Evolutionary conservation across 306 rosid genomes (phyloP), one percentile per base, ranked within the genome.

Genomic region (Acacia acuminata): DNA sequence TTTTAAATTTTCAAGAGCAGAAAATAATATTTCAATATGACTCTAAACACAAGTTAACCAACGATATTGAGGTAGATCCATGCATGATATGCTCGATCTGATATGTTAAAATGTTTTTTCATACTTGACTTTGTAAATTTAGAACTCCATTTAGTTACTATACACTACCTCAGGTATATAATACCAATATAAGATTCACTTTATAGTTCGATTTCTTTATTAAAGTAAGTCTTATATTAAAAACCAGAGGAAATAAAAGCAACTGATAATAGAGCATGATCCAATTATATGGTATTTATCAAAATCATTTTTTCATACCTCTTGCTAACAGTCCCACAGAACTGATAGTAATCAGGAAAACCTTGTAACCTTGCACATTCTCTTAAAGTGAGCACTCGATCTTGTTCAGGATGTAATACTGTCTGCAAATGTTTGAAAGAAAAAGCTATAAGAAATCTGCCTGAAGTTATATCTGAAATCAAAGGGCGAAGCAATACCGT

Each of bases 361-460:
- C 99, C 99, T 82, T 92, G 99, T 85, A 96, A 80, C 84, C 99
- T 89, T 66, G 99, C 98, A 80, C 74, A 87, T 89, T 96, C 99
- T 82, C 98, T 86, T 22, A 94, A 1, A 10, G 93, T 89, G 48
- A 96, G 94, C 74, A 84, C 22, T 58, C 98, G 87, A 69, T 96
- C 99, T 83, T 96, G 99, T 82, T 91, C 97, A 14, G 98, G 99
- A 79, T 96, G 99, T 60, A 96, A 81, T 55, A 87, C 69, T 68
- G 61, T 79, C 99, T 96, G 32, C 82, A 90, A 65, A 76, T 81
- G 76, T 78, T 81, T 65, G 17, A 77, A n/a, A n/a, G n/a, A n/a
- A 34, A 42, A 71, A 73, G 61, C 61, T 79, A 63, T 72, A 42
- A 77, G 78, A 81, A 61, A 81, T 71, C 75, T 64, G 71, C 34